Evolutionary conservation across 352 stramenopile species (phyloP).

Genomic region (Pythium dissotocum): DNA sequence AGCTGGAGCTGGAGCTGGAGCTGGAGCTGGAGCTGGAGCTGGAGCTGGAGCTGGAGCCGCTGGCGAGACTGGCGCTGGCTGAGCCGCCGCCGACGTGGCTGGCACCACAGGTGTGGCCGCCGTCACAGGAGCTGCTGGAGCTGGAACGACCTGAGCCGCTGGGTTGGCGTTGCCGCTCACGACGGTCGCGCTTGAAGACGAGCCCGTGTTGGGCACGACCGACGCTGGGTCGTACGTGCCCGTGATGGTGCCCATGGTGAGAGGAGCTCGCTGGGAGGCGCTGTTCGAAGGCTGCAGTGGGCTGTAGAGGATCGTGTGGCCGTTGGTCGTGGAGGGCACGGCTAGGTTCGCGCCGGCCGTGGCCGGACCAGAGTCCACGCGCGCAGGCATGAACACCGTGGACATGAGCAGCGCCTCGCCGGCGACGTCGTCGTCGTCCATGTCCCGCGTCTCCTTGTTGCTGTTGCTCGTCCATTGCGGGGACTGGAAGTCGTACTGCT

Average conservation of each 20-base stretch:
- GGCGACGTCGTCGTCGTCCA: constrained; percentile 8
- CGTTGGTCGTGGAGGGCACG: constrained; percentile 19
- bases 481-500: constrained; percentile 18
- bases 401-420: constrained; percentile 25
- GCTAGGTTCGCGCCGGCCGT: constrained; percentile 11
- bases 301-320: constrained; percentile 20
- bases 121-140: neutral
- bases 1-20: constrained; percentile 1
- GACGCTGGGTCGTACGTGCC: constrained; percentile 21
- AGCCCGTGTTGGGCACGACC: neutral
- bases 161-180: constrained; percentile 8
- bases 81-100: neutral
- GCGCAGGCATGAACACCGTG: constrained; percentile 24
- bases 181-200: neutral
- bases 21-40: neutral
- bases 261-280: neutral
- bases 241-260: constrained; percentile 18
- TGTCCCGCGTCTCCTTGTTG: neutral
- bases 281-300: neutral
- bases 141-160: neutral
- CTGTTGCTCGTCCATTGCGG: constrained; percentile 10
- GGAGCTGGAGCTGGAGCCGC: neutral
- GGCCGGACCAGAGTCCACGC: constrained; percentile 16
- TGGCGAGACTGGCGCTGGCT: constrained; percentile 1
- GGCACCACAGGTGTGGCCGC: neutral